Percentiles rank a stretch among this genome's conserved stretches.
These are phyloP conservation scores for Suillus occidentalis DNA, from an alignment of 768 basidiomycete species.

Conservation along the genomic window DNA sequence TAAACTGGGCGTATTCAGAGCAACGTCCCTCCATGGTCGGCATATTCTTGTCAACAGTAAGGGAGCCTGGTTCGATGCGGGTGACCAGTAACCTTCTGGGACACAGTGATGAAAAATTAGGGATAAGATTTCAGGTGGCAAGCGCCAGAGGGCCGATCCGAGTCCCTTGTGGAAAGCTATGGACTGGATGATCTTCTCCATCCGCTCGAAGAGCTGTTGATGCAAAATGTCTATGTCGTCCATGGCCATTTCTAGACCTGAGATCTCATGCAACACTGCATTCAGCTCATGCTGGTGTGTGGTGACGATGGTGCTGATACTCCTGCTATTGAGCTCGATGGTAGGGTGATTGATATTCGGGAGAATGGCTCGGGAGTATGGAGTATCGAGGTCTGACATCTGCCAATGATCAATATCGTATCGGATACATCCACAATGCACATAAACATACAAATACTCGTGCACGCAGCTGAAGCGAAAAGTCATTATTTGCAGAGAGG, in stretches of 20 bases:
- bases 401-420: neutral
- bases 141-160: constrained; percentile 31
- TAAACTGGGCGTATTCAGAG: constrained; percentile 39
- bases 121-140: constrained; percentile 47
- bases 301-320: constrained; percentile 16
- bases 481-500: neutral
- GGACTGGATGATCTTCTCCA: constrained; percentile 14
- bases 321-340: constrained; percentile 13
- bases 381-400: neutral
- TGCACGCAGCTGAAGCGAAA: neutral
- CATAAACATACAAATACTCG: neutral
- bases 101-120: constrained; percentile 46
- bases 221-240: constrained; percentile 9
- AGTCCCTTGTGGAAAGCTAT: constrained; percentile 24
- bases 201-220: constrained; percentile 15
- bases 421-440: neutral
- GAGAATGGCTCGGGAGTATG: neutral
- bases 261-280: constrained; percentile 16
- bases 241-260: constrained; percentile 16
- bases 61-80: constrained; percentile 30
- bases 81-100: constrained; percentile 27
- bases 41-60: constrained; percentile 41
- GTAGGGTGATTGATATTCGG: constrained; percentile 12
- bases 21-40: constrained; percentile 42
- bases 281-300: constrained; percentile 17